Base-by-base conservation (phyloP, 2,329 filamentous ascomycete species). In the Elsinoe necatrix region DNA sequence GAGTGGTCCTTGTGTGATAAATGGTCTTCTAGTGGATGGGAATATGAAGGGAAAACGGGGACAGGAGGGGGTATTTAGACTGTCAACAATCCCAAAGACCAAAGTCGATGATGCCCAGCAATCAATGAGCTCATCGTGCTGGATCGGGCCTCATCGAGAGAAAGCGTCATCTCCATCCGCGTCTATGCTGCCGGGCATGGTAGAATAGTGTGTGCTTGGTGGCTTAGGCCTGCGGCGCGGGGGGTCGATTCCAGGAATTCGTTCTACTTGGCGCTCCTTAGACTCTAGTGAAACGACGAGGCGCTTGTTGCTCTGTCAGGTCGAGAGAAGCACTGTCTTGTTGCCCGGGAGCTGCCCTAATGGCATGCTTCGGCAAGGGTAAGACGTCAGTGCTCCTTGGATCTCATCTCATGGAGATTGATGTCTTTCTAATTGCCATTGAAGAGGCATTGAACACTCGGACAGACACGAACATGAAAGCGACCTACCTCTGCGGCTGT, bases 61-160 rank as follows among this genome's bases (percentile, higher is more conserved):
- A 21, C 16, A 39, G 20, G 20, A 3, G 21, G 31, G 25, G 20
- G 48, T 52, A 52, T 52, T 52, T 52, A 52, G 25, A 52, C 20
- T 39, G 29, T 35, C 29, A 52, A 39, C 34, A 39, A 29, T 21
- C n/a, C 25, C 29, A 37, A 18, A 7, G 6, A 8, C 20, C 20
- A 35, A 37, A 23, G 48, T 52, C 48, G 48, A 52, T 52, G 48
- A 52, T 52, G 48, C 48, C 48, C 29, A 52, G 48, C 48, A 52
- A 31, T 52, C 48, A 52, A 52, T 52, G 48, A 52, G 48, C 48
- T 52, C 48, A 52, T 52, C 31, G 29, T 52, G 31, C 48, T 52
- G 34, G 48, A 37, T 52, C 31, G 48, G 48, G 48, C 48, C 48
- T 52, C 29, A 52, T 52, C 48, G 48, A 52, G 48, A 37, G 29